Percentiles rank a stretch among this genome's conserved stretches.
phyloP scores from a whole-genome alignment of 192 early-diverging fungal genomes.

The Coemansia sp. region DNA sequence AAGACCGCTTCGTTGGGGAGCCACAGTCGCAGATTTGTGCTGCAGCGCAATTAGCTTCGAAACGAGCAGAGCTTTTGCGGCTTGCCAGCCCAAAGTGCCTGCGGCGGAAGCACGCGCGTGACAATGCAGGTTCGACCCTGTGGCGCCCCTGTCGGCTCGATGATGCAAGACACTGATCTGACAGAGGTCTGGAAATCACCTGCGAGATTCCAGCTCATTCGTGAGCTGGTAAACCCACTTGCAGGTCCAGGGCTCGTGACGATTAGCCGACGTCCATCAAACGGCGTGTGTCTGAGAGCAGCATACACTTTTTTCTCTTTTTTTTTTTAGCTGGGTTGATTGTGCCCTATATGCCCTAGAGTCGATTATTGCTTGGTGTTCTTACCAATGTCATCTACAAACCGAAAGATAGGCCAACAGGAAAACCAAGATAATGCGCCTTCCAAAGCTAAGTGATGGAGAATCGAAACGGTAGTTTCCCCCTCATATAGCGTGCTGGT shows the following conservation, averaged over 20 bases:
- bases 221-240: slow-evolving; percentile 36
- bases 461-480: too few species aligned
- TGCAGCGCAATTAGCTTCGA: not conserved
- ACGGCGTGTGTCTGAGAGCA: slow-evolving; percentile 52
- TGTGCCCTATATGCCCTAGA: not conserved
- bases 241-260: slow-evolving; percentile 41
- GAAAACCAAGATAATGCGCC: too few species aligned
- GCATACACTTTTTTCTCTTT: not conserved
- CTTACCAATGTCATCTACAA: too few species aligned
- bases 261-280: slow-evolving; percentile 23
- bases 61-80: not conserved
- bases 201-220: slow-evolving; percentile 16
- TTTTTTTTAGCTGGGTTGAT: too few species aligned
- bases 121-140: not conserved
- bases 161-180: slow-evolving; percentile 34
- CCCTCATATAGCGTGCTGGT: not conserved
- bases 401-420: too few species aligned
- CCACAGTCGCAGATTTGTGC: not conserved
- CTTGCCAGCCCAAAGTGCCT: not conserved
- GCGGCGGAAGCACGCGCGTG: not conserved
- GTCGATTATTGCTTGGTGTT: too few species aligned
- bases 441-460: too few species aligned
- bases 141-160: slow-evolving; percentile 10
- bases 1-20: not conserved
- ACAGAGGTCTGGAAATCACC: slow-evolving; percentile 35